Percentiles rank a stretch among this genome's conserved stretches.
phyloP scores from a whole-genome alignment of 306 rosid genomes.

The Hippophae tibetana region DNA sequence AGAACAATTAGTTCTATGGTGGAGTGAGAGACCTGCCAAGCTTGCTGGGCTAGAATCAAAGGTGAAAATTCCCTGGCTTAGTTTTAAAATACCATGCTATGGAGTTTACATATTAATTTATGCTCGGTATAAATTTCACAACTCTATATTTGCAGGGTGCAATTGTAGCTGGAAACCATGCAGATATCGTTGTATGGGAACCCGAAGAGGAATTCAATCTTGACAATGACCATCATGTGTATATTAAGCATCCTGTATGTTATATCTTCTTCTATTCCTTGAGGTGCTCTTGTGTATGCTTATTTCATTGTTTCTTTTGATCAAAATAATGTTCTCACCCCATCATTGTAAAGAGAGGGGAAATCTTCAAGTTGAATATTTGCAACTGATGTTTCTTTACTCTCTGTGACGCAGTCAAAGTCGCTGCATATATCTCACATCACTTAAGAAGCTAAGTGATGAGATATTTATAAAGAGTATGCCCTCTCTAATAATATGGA shows the following conservation, averaged over 20 bases:
- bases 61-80: constrained; percentile 27
- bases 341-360: too few relatives aligned
- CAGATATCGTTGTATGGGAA: constrained; percentile 84
- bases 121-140: neutral
- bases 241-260: constrained; percentile 64
- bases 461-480: too few relatives aligned
- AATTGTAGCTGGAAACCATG: constrained; percentile 65
- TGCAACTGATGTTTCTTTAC: too few relatives aligned
- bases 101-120: neutral
- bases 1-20: constrained; percentile 70
- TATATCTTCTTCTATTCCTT: constrained; percentile 7
- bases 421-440: too few relatives aligned
- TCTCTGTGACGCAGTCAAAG: too few relatives aligned
- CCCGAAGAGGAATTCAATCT: constrained; percentile 76
- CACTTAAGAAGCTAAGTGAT: too few relatives aligned
- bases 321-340: too few relatives aligned
- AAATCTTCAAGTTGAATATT: too few relatives aligned
- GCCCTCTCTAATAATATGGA: too few relatives aligned
- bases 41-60: constrained; percentile 66
- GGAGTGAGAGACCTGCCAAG: constrained; percentile 86
- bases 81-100: neutral
- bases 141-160: constrained; percentile 44
- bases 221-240: constrained; percentile 41
- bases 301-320: constrained; percentile 1
- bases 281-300: neutral